Evolutionary conservation across 108 stramenopile species (phyloP), one percentile per base, ranked within the genome.

Genomic region (Cyclotella baltica): DNA sequence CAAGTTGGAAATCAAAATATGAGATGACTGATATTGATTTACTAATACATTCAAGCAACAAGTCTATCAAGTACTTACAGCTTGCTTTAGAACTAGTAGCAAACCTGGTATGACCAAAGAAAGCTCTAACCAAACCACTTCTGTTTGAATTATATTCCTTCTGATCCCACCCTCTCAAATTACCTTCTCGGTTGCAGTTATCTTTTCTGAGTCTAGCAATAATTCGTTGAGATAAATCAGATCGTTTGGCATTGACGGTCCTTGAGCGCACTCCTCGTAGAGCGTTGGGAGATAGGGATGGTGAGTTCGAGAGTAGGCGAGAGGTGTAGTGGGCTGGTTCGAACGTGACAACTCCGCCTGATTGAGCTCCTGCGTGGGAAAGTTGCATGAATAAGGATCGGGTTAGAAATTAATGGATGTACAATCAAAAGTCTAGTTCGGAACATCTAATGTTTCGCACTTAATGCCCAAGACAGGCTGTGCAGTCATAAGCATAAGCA

Each of bases 231-330:
- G 84, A 83, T 43, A 94, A 67, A 67, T 90, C 90, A 16, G 88
- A 87, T 40, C 93, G 87, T 79, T 94, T 94, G 68, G 81, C 70
- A 63, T 94, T 94, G 69, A 94, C 90, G 25, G 92, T 87, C n/a
- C 93, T 85, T 3, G 75, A 82, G 19, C 93, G 82, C n/a, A 89
- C 75, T 4, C 88, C 91, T 34, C 61, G 70, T n/a, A 76, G 46
- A 18, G 64, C 62, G 23, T 19, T 10, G n/a, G 74, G 74, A 18
- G 43, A 46, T 4, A 18, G 13, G 29, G 64, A 68, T 31, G 52
- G 5, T 23, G 65, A 57, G 40, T 72, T 37, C 80, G 77, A 62
- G 5, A 36, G 30, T 38, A 59, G 23, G 52, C 37, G 5, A 33
- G 36, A 35, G 29, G 64, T 35, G 36, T 82, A 65, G 43, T 53